These are phyloP conservation scores for Marsdenia floribunda DNA, from an alignment of 257 asterid genomes.

Conservation along the genomic window DNA sequence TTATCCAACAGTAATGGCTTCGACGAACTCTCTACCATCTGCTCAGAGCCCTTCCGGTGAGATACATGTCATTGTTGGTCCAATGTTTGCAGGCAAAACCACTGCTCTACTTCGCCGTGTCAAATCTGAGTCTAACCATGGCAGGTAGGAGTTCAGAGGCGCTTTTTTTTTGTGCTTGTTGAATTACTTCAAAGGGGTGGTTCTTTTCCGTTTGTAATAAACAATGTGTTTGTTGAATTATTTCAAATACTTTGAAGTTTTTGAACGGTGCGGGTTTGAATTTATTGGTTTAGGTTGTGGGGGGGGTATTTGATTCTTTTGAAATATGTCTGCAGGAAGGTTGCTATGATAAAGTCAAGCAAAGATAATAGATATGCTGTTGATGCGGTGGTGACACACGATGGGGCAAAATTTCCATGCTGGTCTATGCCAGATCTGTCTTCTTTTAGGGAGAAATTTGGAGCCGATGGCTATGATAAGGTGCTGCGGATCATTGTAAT, in stretches of 20 bases:
- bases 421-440: constrained; percentile 60
- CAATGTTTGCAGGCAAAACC: constrained; percentile 91
- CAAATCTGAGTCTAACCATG: constrained; percentile 18
- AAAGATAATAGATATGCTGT: constrained; percentile 56
- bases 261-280: background rate
- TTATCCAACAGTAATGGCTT: background rate
- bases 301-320: background rate
- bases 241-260: background rate
- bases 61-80: constrained; percentile 82
- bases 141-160: constrained; percentile 27
- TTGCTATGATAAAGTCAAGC: constrained; percentile 65
- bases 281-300: background rate
- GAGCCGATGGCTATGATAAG: constrained; percentile 44
- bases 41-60: constrained; percentile 37
- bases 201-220: background rate
- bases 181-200: background rate
- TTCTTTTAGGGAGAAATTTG: constrained; percentile 49
- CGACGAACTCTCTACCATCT: background rate
- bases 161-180: background rate
- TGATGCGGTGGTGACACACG: constrained; percentile 70
- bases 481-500: constrained; percentile 22
- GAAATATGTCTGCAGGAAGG: constrained; percentile 30
- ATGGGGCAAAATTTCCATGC: constrained; percentile 66
- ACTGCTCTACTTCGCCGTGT: constrained; percentile 45
- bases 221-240: background rate